A percentile compares a stretch with the other conserved stretches of the same genome.
phyloP scores from a whole-genome alignment of 768 basidiomycete species.

The Suillus fuscotomentosus region DNA sequence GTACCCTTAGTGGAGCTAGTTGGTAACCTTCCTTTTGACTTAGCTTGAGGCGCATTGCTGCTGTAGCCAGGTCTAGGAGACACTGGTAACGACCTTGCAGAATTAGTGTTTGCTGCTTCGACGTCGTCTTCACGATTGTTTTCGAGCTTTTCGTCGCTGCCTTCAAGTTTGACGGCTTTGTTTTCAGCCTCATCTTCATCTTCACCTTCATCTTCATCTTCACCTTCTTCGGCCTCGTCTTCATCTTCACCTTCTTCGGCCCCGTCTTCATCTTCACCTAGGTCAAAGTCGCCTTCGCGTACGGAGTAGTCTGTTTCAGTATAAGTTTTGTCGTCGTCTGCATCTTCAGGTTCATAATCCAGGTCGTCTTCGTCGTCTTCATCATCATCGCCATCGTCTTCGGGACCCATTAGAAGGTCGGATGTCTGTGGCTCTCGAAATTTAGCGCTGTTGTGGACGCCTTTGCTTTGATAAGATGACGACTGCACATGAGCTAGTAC shows the following conservation, averaged over 20 bases:
- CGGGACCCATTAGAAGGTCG: conserved; percentile 28
- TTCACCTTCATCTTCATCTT: background rate
- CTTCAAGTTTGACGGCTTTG: background rate
- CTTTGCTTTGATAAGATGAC: background rate
- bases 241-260: background rate
- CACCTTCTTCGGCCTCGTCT: background rate
- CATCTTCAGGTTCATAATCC: conserved; percentile 15
- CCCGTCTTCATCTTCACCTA: background rate
- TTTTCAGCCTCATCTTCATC: background rate
- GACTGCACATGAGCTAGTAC: conserved; percentile 17
- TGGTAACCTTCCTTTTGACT: background rate
- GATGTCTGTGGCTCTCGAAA: conserved; percentile 26
- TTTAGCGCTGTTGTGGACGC: conserved; percentile 43
- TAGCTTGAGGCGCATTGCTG: background rate
- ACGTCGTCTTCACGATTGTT: background rate
- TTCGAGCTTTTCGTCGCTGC: background rate
- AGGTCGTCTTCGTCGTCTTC: conserved; percentile 14
- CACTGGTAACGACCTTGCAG: background rate
- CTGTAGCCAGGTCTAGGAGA: background rate
- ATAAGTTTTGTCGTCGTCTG: conserved; percentile 12
- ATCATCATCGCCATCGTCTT: conserved; percentile 39
- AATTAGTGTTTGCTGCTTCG: background rate
- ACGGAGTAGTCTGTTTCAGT: background rate
- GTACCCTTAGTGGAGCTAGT: background rate
- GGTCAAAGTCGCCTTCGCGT: background rate